A percentile compares a stretch with the other conserved stretches of the same genome.
Conservation (phyloP, 129 eudicot genomes). For the Lonicera japonica region DNA sequence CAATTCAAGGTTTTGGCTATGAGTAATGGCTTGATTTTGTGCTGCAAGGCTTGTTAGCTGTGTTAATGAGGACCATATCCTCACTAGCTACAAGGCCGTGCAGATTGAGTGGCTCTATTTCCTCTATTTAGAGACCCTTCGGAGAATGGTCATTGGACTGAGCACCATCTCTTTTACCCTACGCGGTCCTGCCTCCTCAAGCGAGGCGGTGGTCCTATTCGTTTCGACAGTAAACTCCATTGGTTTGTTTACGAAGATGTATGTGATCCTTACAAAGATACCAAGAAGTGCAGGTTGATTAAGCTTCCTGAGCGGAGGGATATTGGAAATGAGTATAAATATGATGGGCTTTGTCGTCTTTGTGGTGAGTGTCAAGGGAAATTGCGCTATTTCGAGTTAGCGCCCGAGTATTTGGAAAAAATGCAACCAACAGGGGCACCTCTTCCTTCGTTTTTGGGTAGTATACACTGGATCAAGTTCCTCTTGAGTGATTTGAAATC, state of each 20-base stretch:
- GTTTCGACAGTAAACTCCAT: slow-evolving; percentile 31
- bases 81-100: slow-evolving; percentile 34
- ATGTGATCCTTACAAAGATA: slow-evolving; percentile 32
- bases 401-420: slow-evolving; percentile 16
- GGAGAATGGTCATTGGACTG: slow-evolving; percentile 41
- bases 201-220: slow-evolving; percentile 46
- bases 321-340: slow-evolving; percentile 19
- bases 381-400: slow-evolving; percentile 36
- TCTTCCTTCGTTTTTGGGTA: no score
- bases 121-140: slow-evolving; percentile 41
- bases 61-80: slow-evolving; percentile 31
- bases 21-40: slow-evolving; percentile 45
- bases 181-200: slow-evolving; percentile 27
- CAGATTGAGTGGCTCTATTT: slow-evolving; percentile 27
- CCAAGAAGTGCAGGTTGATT: slow-evolving; percentile 22
- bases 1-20: slow-evolving; percentile 40
- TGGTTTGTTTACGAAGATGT: slow-evolving; percentile 46
- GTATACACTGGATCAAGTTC: no score
- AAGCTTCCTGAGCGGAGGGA: slow-evolving; percentile 32
- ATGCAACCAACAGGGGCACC: no score
- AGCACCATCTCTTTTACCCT: slow-evolving; percentile 20
- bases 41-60: slow-evolving; percentile 38
- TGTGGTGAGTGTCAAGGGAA: slow-evolving; percentile 37
- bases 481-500: no score
- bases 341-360: slow-evolving; percentile 41